These are phyloP conservation scores for Monosporozyma siamensis DNA, from an alignment of 805 yeast genomes.

Conservation along the genomic window DNA sequence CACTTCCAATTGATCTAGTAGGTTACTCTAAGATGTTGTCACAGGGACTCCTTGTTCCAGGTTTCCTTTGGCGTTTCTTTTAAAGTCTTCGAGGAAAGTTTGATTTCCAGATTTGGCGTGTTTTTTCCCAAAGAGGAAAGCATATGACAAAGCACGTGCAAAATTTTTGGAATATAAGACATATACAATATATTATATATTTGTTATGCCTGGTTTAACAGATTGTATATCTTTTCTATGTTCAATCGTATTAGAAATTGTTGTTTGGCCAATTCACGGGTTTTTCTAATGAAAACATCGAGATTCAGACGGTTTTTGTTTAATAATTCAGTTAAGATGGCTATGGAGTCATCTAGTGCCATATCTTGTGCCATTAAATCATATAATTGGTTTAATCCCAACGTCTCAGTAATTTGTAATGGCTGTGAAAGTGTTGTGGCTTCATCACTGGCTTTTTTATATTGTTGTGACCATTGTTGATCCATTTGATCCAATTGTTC, in stretches of 20 bases:
- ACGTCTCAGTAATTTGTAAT: constrained; percentile 41
- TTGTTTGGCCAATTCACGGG: constrained; percentile 51
- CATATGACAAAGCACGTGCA: too few species aligned
- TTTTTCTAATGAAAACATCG: constrained; percentile 29
- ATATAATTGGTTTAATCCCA: constrained; percentile 44
- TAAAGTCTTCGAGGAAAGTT: too few species aligned
- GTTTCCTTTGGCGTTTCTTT: too few species aligned
- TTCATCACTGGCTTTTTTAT: neutral
- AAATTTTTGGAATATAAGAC: too few species aligned
- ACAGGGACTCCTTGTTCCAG: too few species aligned
- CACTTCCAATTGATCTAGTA: too few species aligned
- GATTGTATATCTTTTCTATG: constrained; percentile 32
- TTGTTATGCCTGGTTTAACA: constrained; percentile 1
- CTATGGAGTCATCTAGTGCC: constrained; percentile 62
- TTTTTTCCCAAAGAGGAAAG: too few species aligned
- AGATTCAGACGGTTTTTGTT: constrained; percentile 14
- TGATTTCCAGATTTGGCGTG: too few species aligned
- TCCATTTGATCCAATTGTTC: constrained; percentile 4
- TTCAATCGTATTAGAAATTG: constrained; percentile 49
- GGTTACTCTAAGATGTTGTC: too few species aligned
- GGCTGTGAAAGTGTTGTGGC: neutral
- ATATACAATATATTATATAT: too few species aligned
- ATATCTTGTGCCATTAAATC: constrained; percentile 50
- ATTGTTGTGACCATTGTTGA: constrained; percentile 4
- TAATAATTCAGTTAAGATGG: constrained; percentile 33